Evolutionary conservation across 2,329 filamentous ascomycete genomes (phyloP).

Genomic region (Pyricularia grisea): DNA sequence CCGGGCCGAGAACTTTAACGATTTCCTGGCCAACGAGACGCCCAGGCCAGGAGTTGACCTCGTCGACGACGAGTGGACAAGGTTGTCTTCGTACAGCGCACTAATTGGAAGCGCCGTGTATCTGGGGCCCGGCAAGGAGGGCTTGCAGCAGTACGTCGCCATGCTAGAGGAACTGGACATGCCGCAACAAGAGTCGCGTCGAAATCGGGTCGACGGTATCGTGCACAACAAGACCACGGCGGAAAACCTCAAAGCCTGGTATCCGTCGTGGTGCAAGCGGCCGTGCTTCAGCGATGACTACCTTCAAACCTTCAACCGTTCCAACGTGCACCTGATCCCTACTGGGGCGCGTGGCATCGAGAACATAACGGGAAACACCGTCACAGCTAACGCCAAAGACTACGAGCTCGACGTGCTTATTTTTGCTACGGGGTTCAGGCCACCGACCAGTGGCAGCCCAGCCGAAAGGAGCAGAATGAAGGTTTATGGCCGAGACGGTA

Average conservation of each 20-base stretch:
- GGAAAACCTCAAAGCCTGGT: slow-evolving; percentile 47
- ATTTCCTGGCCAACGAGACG: slow-evolving; percentile 21
- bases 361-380: slow-evolving; percentile 36
- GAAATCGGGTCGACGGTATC: slow-evolving; percentile 30
- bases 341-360: slow-evolving; percentile 25
- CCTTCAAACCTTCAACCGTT: slow-evolving; percentile 46
- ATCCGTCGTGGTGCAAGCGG: slow-evolving; percentile 53
- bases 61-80: slow-evolving; percentile 40
- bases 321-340: slow-evolving; percentile 50
- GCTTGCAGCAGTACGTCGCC: background rate
- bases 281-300: slow-evolving; percentile 54
- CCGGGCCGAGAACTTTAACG: slow-evolving; percentile 34
- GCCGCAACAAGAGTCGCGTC: slow-evolving; percentile 18
- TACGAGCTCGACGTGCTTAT: slow-evolving; percentile 27
- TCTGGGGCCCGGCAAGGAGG: slow-evolving; percentile 11
- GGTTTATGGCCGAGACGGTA: background rate
- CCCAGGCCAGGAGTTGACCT: slow-evolving; percentile 27
- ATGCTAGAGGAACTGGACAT: background rate
- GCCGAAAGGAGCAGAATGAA: background rate
- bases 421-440: background rate
- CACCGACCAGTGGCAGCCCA: background rate
- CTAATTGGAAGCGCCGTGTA: slow-evolving; percentile 13
- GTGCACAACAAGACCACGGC: slow-evolving; percentile 44
- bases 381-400: slow-evolving; percentile 35
- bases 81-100: slow-evolving; percentile 26